phyloP scores from a whole-genome alignment of 768 basidiomycete genomes.

The Scleroderma citrinum region DNA sequence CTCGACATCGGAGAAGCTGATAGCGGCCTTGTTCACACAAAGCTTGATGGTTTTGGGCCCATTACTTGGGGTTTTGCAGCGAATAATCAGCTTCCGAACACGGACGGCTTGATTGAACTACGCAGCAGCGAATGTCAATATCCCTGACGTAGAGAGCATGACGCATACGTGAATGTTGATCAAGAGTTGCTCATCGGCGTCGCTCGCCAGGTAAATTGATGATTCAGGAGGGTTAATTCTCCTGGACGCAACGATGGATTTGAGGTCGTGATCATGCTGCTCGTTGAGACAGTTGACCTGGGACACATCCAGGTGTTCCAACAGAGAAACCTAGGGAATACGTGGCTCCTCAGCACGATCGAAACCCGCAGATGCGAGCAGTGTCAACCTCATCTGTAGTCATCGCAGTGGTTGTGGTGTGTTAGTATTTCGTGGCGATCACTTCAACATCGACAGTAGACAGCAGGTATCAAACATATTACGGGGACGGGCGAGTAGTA shows the following conservation, averaged over 20 bases:
- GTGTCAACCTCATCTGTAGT: conserved; percentile 26
- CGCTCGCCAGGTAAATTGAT: conserved; percentile 49
- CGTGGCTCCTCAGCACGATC: not conserved
- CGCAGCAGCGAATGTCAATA: not conserved
- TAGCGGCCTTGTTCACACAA: conserved; percentile 49
- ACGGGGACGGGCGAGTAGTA: not conserved
- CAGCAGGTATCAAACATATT: conserved; percentile 2
- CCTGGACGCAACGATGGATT: conserved; percentile 42
- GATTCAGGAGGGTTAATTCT: conserved; percentile 37
- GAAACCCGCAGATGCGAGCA: not conserved
- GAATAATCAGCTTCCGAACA: conserved; percentile 53
- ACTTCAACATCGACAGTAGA: conserved; percentile 17
- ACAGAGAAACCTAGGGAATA: conserved; percentile 40
- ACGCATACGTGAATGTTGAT: conserved; percentile 58
- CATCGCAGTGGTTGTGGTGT: not conserved
- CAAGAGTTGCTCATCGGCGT: conserved; percentile 69
- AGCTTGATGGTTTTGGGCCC: conserved; percentile 62
- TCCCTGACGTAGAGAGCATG: conserved; percentile 1
- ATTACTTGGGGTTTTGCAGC: conserved; percentile 32
- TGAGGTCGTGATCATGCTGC: conserved; percentile 41
- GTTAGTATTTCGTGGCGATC: no score
- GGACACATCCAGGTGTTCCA: conserved; percentile 50
- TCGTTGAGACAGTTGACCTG: conserved; percentile 75
- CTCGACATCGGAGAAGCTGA: conserved; percentile 66
- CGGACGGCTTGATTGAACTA: conserved; percentile 70